Base-by-base conservation (phyloP, 129 eudicot genomes). In the Cynara cardunculus region DNA sequence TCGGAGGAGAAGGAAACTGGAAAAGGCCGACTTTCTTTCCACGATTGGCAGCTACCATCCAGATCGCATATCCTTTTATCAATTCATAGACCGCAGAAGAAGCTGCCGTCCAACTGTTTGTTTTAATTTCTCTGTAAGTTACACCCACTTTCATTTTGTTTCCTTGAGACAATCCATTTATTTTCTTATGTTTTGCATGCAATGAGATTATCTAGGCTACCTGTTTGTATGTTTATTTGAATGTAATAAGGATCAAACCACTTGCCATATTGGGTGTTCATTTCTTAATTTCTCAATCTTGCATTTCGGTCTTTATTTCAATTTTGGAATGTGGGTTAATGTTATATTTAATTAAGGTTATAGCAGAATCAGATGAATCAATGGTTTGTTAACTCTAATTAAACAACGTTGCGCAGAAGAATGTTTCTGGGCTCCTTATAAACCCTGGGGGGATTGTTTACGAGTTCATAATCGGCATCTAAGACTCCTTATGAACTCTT, bases 111-210 rank as follows among this genome's bases (percentile, higher is more conserved):
- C 62, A 75, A 68, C 44, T 69, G 76, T 82, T 82, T 69, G 76
- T 46, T 75, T 16, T 75, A 69, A 82, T 75, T 75, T 76, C 77
- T 75, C 77, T 75, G 77, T 49, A 16, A 82, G 85, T 41, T 75
- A 75, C 71, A 68, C 35, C 24, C 41, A 22, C 22, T 53, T 25
- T 7, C 28, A 68, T 49, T 67, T 46, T 74, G 18, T 72, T 62
- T 62, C 6, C 26, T 69, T 28, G 28, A 27, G 39, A 75, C n/a
- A 18, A 5, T 37, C 76, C 28, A 3, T 31, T 30, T 71, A n/a
- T 28, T 24, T 39, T 71, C 0, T 80, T 30, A 59, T 59, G 71
- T 31, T 61, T 64, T 39, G 35, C 37, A 65, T 77, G 73, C 18
- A 35, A 74, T 65, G 8, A 27, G 22, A 62, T 62, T 8, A 62